Evolutionary conservation across 495 filamentous ascomycete genomes (phyloP), one percentile per base, ranked within the genome.

Genomic region (Chaetomium tenue): DNA sequence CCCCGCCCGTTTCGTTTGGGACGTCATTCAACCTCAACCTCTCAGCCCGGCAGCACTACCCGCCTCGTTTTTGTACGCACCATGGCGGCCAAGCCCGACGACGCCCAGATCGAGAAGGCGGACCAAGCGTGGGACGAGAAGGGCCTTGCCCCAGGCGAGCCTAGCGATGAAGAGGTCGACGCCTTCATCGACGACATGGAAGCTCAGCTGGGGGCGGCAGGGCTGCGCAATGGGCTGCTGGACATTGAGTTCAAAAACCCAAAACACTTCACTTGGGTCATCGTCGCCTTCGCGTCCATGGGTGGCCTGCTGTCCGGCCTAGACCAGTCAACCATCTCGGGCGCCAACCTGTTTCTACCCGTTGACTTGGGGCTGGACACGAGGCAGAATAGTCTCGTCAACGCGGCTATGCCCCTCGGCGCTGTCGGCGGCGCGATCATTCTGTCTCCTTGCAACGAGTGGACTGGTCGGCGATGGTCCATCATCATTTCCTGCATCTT

Each of bases 311-410:
- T 60, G 3, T 60, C 57, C 2, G 57, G 57, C 20, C 44, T 60
- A 5, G 57, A 60, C 44, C 57, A 60, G 57, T 60, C 57, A 16
- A 25, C 25, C 57, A 60, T 60, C 42, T 60, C 57, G 42, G 57
- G 57, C 44, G 57, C 57, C 26, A 60, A 60, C 26, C 25, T 60
- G 57, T 60, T 48, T 42, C 42, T 60, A 18, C 57, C 57, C 1
- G 9, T 13, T 1, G 57, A 60, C 44, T 11, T 60, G 42, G 57
- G 57, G 3, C 8, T 60, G 26, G 57, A 60, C 28, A 60, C 57
- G 57, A 20, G 57, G 57, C 57, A 60, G 25, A 60, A 60, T 42
- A 60, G 57, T 37, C 57, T 60, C 18, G 57, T 60, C 57, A 60
- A 60, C 57, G n/a, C 57, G 57, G 57, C 57, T 18, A 60, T 60